Conservation (phyloP, 257 asterid genomes). For the Capsicum baccatum region DNA sequence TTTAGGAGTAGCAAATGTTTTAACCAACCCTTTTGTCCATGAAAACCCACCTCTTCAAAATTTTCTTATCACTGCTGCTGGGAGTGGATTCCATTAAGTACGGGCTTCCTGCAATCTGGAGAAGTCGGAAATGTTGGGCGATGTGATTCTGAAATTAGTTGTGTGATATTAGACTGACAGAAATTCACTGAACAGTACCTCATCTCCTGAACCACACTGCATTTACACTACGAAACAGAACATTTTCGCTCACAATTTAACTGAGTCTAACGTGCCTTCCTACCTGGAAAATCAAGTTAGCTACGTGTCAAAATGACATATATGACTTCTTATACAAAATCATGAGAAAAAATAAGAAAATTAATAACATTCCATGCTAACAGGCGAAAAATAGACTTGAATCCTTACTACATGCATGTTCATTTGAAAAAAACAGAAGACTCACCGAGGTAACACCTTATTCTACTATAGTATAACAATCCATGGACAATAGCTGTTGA, state of each 20-base stretch:
- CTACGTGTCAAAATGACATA: background rate
- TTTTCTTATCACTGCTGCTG: slow-evolving; percentile 60
- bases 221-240: slow-evolving; percentile 36
- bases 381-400: background rate
- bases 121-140: background rate
- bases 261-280: background rate
- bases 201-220: slow-evolving; percentile 55
- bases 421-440: background rate
- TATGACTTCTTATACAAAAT: background rate
- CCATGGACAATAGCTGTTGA: background rate
- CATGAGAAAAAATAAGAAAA: background rate
- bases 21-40: slow-evolving; percentile 81
- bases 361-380: background rate
- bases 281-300: slow-evolving; percentile 17
- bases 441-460: background rate
- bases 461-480: background rate
- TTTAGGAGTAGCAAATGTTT: background rate
- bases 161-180: background rate
- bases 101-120: slow-evolving; percentile 54
- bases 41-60: slow-evolving; percentile 81
- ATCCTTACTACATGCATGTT: slow-evolving; percentile 3
- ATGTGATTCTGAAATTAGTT: background rate
- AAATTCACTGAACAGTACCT: slow-evolving; percentile 47
- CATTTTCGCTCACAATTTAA: slow-evolving; percentile 34
- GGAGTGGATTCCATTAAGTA: slow-evolving; percentile 71